A percentile compares a stretch with the other conserved stretches of the same genome.
phyloP scores from a whole-genome alignment of 805 yeast species.

The Ascoidea tarda region DNA sequence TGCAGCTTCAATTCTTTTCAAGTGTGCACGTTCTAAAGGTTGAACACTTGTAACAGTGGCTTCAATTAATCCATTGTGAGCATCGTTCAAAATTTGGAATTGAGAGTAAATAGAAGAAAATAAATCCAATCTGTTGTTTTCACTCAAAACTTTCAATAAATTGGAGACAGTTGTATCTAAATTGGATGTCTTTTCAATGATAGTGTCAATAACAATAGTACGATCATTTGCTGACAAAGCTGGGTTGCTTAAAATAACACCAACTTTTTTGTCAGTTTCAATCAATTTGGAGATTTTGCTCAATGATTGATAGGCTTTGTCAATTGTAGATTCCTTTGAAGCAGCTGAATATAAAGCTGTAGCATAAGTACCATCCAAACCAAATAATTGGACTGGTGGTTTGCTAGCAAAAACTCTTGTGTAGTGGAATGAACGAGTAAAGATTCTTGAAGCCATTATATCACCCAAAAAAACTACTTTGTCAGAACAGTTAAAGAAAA shows the following conservation, averaged over 20 bases:
- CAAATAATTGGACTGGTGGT: conserved; percentile 89
- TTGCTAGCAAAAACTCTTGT: conserved; percentile 54
- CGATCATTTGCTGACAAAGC: conserved; percentile 69
- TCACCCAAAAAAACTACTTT: too few species aligned
- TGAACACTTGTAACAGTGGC: conserved; percentile 84
- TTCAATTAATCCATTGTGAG: conserved; percentile 83
- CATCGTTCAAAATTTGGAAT: conserved; percentile 70
- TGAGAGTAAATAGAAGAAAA: conserved; percentile 52
- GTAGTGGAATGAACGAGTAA: conserved; percentile 39
- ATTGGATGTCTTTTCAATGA: conserved; percentile 28
- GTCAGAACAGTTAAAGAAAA: too few species aligned
- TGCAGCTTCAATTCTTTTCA: conserved; percentile 67
- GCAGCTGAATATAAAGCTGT: conserved; percentile 89
- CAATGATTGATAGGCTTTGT: conserved; percentile 52
- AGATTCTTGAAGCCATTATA: conserved; percentile 47
- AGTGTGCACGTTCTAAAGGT: conserved; percentile 68
- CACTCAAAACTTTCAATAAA: conserved; percentile 76
- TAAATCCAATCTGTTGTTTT: conserved; percentile 81
- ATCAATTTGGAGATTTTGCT: conserved; percentile 39
- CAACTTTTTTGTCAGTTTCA: conserved; percentile 48
- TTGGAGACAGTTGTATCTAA: conserved; percentile 65
- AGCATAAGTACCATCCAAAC: conserved; percentile 95
- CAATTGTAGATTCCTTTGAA: conserved; percentile 65
- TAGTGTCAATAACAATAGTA: conserved; percentile 47
- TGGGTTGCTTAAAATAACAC: conserved; percentile 61